Conservation (phyloP, 2,329 filamentous ascomycete species). For the Trichoderma hamatum region DNA sequence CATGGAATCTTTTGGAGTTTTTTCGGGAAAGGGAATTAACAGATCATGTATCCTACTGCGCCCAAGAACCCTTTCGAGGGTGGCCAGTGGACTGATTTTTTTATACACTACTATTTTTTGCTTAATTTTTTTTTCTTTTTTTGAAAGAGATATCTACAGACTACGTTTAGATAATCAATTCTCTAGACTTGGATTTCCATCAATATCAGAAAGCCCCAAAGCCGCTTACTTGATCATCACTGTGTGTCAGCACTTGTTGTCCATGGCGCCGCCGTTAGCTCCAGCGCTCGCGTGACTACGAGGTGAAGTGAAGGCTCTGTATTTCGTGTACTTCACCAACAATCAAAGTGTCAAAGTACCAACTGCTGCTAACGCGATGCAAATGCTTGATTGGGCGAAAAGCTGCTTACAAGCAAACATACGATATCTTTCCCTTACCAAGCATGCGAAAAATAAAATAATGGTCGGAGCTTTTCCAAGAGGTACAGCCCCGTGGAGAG, state of each 20-base stretch:
- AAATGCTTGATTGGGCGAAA: neutral
- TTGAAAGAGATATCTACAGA: neutral
- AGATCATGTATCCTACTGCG: neutral
- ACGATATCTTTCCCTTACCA: neutral
- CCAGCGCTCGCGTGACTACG: neutral
- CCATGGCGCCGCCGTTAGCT: neutral
- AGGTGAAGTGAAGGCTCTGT: neutral
- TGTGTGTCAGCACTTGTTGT: slow-evolving; percentile 1
- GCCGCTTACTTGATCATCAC: slow-evolving; percentile 2
- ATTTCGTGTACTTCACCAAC: neutral
- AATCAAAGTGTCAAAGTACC: neutral
- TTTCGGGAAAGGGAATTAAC: neutral
- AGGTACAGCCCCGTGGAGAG: neutral
- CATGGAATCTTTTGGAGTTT: slow-evolving; percentile 22
- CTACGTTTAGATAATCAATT: neutral
- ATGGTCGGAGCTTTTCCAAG: neutral
- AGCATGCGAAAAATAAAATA: neutral
- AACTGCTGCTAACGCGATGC: neutral
- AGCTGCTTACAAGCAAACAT: neutral
- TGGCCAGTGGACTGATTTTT: neutral
- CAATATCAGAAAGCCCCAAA: slow-evolving; percentile 1
- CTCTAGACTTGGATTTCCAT: slow-evolving; percentile 4
- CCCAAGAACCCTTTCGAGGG: neutral
- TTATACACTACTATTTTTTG: neutral
- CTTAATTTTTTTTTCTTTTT: slow-evolving; percentile 8